Evolutionary conservation across 768 basidiomycete genomes (phyloP), one percentile per base, ranked within the genome.

Genomic region (Trametes cubensis): DNA sequence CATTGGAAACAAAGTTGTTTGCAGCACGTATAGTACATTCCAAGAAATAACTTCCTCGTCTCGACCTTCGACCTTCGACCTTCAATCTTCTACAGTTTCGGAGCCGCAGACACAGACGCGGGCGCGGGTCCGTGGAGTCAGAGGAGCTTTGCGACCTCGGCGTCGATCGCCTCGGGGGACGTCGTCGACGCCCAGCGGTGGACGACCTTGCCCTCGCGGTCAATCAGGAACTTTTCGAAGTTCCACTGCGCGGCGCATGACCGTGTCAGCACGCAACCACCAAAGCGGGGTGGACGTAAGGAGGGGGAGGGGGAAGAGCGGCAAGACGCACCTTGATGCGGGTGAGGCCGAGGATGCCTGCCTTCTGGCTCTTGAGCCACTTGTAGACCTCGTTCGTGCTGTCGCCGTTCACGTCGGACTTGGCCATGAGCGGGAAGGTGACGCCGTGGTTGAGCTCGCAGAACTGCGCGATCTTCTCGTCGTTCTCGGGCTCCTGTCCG

Each of bases 331-430:
- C 90, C 84, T 92, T 92, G 77, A 92, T 90, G 44, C 88, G 80
- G 1, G 82, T 79, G 50, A 91, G 75, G 18, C 91, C 89, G 51
- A 92, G 69, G 23, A 93, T 65, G 3, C 90, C 90, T 4, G 89
- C 67, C 72, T 93, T 92, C 75, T 92, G 79, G 26, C 79, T 76
- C 79, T 97, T 96, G 66, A 96, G 81, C 84, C 86, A 95, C 61
- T 89, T 83, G 80, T 82, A 95, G 0, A 94, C 89, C 66, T 90
- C 83, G 75, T 94, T 94, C 61, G 90, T 85, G 66, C 81, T 77
- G 67, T 89, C 85, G 3, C 95, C 95, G 73, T 97, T 98, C 42
- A 97, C 95, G 54, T 97, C 92, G 20, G 89, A 89, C 77, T 96
- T 98, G 78, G 86, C 89, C 87, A 92, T 91, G 52, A 98, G 76